Percentiles rank a stretch among this genome's conserved stretches.
Evolutionary conservation across 2,329 filamentous ascomycete genomes (phyloP).

Genomic region (Xylariaceae sp.): DNA sequence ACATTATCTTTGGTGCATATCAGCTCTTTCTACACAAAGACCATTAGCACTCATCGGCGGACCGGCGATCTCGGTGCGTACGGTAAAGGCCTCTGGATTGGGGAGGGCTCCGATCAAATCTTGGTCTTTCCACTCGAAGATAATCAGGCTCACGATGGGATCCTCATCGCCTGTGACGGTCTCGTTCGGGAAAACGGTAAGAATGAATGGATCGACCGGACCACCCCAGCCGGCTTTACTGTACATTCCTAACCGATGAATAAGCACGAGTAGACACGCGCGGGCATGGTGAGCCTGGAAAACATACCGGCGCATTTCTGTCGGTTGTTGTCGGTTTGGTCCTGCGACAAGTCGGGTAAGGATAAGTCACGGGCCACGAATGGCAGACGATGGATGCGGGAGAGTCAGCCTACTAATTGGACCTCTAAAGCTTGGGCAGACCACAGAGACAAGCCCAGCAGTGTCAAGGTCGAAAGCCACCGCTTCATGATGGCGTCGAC

Average conservation of each 20-base stretch:
- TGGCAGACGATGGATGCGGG: conserved; percentile 1
- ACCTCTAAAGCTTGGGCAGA: conserved; percentile 53
- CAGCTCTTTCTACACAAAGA: conserved; percentile 46
- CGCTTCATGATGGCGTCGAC: conserved; percentile 46
- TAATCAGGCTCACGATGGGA: conserved; percentile 73
- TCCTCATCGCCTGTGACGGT: conserved; percentile 55
- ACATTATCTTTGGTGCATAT: conserved; percentile 75
- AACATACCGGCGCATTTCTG: conserved; percentile 67
- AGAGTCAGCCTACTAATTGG: conserved; percentile 42
- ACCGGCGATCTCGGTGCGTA: conserved; percentile 33
- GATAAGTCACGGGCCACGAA: not conserved
- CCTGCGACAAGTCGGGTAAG: conserved; percentile 42
- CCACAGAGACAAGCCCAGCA: conserved; percentile 50
- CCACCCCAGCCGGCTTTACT: conserved; percentile 85
- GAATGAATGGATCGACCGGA: conserved; percentile 80
- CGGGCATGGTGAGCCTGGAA: not conserved
- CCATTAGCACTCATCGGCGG: conserved; percentile 29
- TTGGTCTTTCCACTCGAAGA: conserved; percentile 93
- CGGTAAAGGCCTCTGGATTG: conserved; percentile 47
- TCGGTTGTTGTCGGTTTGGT: conserved; percentile 67
- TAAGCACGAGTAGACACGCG: conserved; percentile 4
- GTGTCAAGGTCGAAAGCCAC: conserved; percentile 44
- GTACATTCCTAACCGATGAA: conserved; percentile 70
- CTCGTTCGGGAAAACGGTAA: conserved; percentile 68
- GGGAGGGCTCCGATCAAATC: conserved; percentile 66